phyloP scores from a whole-genome alignment of 2,329 filamentous ascomycete genomes.

The Exophiala bonariae region DNA sequence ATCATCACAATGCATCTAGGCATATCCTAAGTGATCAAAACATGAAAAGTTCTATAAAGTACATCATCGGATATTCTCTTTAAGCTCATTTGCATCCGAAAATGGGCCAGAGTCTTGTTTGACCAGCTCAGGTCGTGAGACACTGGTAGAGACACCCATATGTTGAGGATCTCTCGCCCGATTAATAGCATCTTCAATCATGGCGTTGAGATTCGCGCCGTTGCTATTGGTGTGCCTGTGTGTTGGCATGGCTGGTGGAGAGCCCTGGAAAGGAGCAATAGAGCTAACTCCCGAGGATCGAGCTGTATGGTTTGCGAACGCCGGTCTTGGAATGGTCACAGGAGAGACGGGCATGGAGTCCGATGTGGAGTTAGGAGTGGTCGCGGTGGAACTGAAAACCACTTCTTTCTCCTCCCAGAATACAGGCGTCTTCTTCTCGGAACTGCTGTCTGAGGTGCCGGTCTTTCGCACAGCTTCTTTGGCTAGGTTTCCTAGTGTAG shows the following conservation, averaged over 20 bases:
- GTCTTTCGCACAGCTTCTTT: constrained; percentile 26
- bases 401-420: constrained; percentile 28
- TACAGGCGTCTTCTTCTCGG: constrained; percentile 17
- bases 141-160: constrained; percentile 13
- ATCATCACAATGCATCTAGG: constrained; percentile 17
- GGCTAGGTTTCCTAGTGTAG: constrained; percentile 33
- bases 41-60: constrained; percentile 8
- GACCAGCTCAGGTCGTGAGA: constrained; percentile 28
- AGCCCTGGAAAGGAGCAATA: constrained; percentile 8
- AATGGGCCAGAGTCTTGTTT: constrained; percentile 42
- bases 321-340: constrained; percentile 18
- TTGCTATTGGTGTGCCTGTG: constrained; percentile 28
- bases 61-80: constrained; percentile 26
- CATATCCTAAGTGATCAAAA: constrained; percentile 1
- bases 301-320: constrained; percentile 20
- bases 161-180: constrained; percentile 22
- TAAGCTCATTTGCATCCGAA: constrained; percentile 45
- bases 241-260: constrained; percentile 11
- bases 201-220: constrained; percentile 34
- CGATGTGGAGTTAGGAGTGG: constrained; percentile 9
- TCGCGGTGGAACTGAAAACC: constrained; percentile 12
- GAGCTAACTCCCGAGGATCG: constrained; percentile 26
- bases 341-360: constrained; percentile 16
- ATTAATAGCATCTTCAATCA: constrained; percentile 32
- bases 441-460: constrained; percentile 17